Conservation (phyloP, 805 yeast species). For the Candida namnaoensis region DNA sequence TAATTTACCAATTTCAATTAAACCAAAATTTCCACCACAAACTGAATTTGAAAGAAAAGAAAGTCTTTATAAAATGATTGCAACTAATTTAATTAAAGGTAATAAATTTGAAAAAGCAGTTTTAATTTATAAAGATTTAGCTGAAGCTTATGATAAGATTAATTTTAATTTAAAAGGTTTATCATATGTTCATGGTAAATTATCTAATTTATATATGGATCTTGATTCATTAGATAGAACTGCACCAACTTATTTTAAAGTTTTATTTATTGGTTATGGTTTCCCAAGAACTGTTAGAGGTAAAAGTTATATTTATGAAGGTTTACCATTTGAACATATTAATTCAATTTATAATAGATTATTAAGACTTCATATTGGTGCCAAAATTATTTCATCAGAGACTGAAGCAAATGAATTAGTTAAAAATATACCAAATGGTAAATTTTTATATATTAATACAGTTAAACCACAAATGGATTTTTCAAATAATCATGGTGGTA, state of each 20-base stretch:
- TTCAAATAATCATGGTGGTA: constrained; percentile 27
- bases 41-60: constrained; percentile 77
- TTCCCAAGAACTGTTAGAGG: constrained; percentile 74
- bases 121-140: constrained; percentile 66
- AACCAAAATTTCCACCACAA: constrained; percentile 75
- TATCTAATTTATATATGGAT: constrained; percentile 59
- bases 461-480: constrained; percentile 62
- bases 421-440: constrained; percentile 54
- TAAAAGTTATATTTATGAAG: constrained; percentile 75
- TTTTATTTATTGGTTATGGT: constrained; percentile 75
- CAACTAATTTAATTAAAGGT: constrained; percentile 61
- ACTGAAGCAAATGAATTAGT: constrained; percentile 43
- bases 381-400: constrained; percentile 53
- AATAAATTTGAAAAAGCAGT: constrained; percentile 73
- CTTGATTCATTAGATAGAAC: constrained; percentile 63
- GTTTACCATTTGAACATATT: constrained; percentile 80
- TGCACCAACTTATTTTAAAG: constrained; percentile 71
- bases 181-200: constrained; percentile 58
- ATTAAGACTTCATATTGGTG: constrained; percentile 72
- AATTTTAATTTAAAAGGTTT: constrained; percentile 73
- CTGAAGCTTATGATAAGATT: constrained; percentile 62
- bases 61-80: constrained; percentile 58
- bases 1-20: constrained; percentile 42
- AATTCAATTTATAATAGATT: constrained; percentile 75
- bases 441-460: constrained; percentile 59